Evolutionary conservation across 371 early-diverging fungal species (phyloP).

Genomic region (Gilbertella persicaria): DNA sequence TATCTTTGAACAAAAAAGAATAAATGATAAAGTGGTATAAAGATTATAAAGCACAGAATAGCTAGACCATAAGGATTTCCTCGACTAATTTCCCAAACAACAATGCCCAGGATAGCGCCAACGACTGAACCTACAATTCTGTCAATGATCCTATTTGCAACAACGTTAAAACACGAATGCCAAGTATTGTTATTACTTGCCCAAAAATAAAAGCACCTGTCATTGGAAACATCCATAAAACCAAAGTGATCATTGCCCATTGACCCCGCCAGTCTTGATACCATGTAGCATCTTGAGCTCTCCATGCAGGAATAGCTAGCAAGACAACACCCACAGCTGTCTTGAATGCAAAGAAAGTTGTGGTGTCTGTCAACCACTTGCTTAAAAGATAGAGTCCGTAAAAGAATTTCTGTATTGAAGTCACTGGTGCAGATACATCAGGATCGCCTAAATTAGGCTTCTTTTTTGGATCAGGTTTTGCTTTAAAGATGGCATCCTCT

Average conservation of each 20-base stretch:
- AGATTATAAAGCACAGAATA: conserved; percentile 30
- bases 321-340: conserved; percentile 40
- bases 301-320: conserved; percentile 35
- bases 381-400: conserved; percentile 15
- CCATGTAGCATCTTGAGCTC: conserved; percentile 29
- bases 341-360: conserved; percentile 40
- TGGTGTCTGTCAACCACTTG: conserved; percentile 27
- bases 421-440: conserved; percentile 40
- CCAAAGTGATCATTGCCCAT: conserved; percentile 45
- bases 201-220: conserved; percentile 42
- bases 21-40: conserved; percentile 30
- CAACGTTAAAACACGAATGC: not conserved
- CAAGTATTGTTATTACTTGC: conserved; percentile 6
- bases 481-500: conserved; percentile 2
- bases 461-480: not conserved
- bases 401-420: conserved; percentile 29
- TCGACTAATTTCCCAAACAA: conserved; percentile 46
- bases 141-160: conserved; percentile 26
- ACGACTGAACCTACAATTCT: conserved; percentile 34
- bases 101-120: conserved; percentile 38
- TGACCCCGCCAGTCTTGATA: conserved; percentile 44
- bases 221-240: conserved; percentile 43
- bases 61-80: conserved; percentile 45
- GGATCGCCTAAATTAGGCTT: conserved; percentile 24
- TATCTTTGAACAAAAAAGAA: conserved; percentile 30